Percentiles rank a stretch among this genome's conserved stretches.
Evolutionary conservation across 1,139 yeast species (phyloP).

Genomic region (Taiozyma onychis): DNA sequence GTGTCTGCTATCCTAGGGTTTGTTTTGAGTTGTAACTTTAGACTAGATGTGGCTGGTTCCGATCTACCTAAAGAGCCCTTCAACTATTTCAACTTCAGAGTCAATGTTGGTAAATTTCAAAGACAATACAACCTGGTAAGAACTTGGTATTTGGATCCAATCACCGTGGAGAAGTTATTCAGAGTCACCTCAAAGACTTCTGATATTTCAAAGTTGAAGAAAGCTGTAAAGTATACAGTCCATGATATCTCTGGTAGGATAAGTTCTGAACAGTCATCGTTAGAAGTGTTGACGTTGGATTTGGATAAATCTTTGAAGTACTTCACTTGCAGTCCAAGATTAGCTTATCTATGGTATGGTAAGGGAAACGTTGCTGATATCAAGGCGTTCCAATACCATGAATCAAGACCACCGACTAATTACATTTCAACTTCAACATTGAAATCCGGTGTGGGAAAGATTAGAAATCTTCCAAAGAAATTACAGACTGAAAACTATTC

Average conservation of each 20-base stretch:
- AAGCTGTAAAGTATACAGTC: conserved; percentile 67
- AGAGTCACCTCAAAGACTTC: conserved; percentile 50
- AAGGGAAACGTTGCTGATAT: conserved; percentile 31
- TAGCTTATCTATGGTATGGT: conserved; percentile 46
- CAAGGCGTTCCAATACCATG: conserved; percentile 20
- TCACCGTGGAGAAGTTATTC: conserved; percentile 56
- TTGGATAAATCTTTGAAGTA: conserved; percentile 38
- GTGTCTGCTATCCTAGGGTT: conserved; percentile 55
- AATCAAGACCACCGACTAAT: conserved; percentile 4
- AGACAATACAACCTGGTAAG: conserved; percentile 56
- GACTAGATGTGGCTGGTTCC: conserved; percentile 68
- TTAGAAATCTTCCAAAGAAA: conserved; percentile 23
- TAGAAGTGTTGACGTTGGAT: conserved; percentile 47
- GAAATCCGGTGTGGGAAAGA: conserved; percentile 27
- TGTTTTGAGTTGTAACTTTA: conserved; percentile 57
- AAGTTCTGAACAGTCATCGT: conserved; percentile 33
- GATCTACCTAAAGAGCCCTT: conserved; percentile 85
- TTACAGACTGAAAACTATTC: conserved; percentile 16
- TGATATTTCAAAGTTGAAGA: conserved; percentile 58
- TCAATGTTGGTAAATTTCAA: conserved; percentile 63
- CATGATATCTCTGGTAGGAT: conserved; percentile 51
- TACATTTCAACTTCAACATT: conserved; percentile 13
- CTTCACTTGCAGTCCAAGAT: conserved; percentile 38
- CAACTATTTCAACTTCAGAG: conserved; percentile 61
- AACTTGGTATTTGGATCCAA: conserved; percentile 55